phyloP scores from a whole-genome alignment of 139 green algal genomes.

The Marvania coccoides region DNA sequence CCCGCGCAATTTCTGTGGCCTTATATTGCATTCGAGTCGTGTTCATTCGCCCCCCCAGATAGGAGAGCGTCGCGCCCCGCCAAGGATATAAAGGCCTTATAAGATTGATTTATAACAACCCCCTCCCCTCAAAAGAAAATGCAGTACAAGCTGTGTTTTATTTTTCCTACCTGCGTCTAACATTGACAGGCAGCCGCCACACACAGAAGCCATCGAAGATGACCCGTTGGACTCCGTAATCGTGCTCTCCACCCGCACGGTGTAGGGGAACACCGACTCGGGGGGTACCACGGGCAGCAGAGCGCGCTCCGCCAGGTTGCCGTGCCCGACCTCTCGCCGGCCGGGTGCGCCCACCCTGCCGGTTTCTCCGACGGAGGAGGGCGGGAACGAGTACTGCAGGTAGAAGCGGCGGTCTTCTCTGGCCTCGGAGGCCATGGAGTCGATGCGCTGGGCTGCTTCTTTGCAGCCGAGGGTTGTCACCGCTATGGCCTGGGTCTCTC shows the following conservation, averaged over 20 bases:
- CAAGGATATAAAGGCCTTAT: conserved; percentile 26
- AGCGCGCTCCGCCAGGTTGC: conserved; percentile 85
- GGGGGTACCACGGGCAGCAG: conserved; percentile 75
- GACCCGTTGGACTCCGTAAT: conserved; percentile 98
- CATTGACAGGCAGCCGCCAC: conserved; percentile 88
- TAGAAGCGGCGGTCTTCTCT: conserved; percentile 74
- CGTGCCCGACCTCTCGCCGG: conserved; percentile 91
- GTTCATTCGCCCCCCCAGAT: conserved; percentile 6
- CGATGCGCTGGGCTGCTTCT: conserved; percentile 41
- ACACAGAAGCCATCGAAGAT: conserved; percentile 94
- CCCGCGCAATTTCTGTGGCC: conserved; percentile 14
- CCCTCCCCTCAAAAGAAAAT: not conserved
- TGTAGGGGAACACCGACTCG: conserved; percentile 72
- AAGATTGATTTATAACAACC: not conserved
- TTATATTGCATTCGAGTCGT: conserved; percentile 39
- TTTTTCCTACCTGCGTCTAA: conserved; percentile 67
- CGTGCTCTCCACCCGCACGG: conserved; percentile 84
- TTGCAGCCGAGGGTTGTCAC: conserved; percentile 67
- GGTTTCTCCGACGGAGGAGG: conserved; percentile 84
- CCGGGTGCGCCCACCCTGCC: conserved; percentile 52
- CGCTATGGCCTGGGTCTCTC: conserved; percentile 88
- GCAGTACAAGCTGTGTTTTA: not conserved
- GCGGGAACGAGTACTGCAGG: conserved; percentile 99
- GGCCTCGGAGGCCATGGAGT: conserved; percentile 43
- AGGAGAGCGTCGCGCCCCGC: conserved; percentile 20